Percentiles rank a stretch among this genome's conserved stretches.
Evolutionary conservation across 1,139 yeast species (phyloP).

Genomic region (Suhomyces bokatorum): DNA sequence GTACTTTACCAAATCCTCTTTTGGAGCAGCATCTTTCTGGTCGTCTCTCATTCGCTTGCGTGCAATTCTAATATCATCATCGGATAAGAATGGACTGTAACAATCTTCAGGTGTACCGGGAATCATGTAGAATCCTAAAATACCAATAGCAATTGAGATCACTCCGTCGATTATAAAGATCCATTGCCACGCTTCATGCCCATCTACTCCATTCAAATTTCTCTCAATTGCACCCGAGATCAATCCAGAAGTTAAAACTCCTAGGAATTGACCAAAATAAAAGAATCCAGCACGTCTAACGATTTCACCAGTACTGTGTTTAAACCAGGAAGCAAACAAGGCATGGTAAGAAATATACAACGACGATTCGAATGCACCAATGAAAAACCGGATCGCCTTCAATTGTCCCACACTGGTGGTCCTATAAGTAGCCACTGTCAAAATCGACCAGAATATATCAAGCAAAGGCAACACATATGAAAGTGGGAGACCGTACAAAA

Average conservation of each 20-base stretch:
- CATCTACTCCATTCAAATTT: slow-evolving; percentile 44
- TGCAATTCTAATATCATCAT: slow-evolving; percentile 63
- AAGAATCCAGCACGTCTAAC: slow-evolving; percentile 59
- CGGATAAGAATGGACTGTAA: slow-evolving; percentile 53
- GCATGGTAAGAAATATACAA: slow-evolving; percentile 59
- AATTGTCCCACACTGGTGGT: slow-evolving; percentile 49
- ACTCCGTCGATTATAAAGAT: slow-evolving; percentile 66
- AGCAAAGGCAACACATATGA: slow-evolving; percentile 53
- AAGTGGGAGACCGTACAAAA: slow-evolving; percentile 25
- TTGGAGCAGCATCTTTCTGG: slow-evolving; percentile 32
- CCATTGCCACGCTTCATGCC: slow-evolving; percentile 71
- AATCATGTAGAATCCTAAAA: slow-evolving; percentile 57
- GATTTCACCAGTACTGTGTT: slow-evolving; percentile 48
- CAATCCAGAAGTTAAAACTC: slow-evolving; percentile 61
- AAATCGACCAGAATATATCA: slow-evolving; percentile 65
- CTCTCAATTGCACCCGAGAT: slow-evolving; percentile 58
- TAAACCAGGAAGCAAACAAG: slow-evolving; percentile 61
- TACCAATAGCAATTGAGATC: slow-evolving; percentile 58
- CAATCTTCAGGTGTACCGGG: slow-evolving; percentile 70
- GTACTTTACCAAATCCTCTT: slow-evolving; percentile 24
- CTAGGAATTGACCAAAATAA: slow-evolving; percentile 59
- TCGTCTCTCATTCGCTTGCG: slow-evolving; percentile 51
- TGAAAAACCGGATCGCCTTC: slow-evolving; percentile 56
- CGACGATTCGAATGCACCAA: slow-evolving; percentile 63
- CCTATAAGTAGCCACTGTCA: slow-evolving; percentile 56